A percentile compares a stretch with the other conserved stretches of the same genome.
Conservation (phyloP, 192 early-diverging fungal genomes). For the Dissophora ornata region DNA sequence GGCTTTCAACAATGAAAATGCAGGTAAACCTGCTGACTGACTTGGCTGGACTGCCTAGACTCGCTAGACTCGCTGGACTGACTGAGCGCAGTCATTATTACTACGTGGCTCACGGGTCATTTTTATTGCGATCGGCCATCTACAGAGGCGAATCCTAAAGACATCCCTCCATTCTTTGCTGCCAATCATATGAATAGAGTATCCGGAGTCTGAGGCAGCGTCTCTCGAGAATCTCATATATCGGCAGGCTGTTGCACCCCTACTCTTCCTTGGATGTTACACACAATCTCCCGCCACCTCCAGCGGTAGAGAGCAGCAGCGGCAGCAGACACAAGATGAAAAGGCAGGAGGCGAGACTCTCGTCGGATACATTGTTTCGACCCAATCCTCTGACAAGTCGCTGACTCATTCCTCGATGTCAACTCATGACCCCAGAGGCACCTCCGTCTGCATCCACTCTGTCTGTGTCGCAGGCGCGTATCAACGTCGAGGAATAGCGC, state of each 20-base stretch:
- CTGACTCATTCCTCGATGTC: conserved; percentile 76
- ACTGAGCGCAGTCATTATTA: not conserved
- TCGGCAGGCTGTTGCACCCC: conserved; percentile 51
- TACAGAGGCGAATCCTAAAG: too few species aligned
- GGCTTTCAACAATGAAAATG: conserved; percentile 12
- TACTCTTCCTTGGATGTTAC: conserved; percentile 57
- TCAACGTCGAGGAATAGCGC: conserved; percentile 70
- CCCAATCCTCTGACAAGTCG: conserved; percentile 51
- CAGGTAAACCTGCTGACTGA: conserved; percentile 4
- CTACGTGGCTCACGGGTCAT: too few species aligned
- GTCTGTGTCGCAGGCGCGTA: conserved; percentile 65
- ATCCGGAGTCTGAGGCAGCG: conserved; percentile 61
- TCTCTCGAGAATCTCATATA: conserved; percentile 52
- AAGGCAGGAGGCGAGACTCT: conserved; percentile 17
- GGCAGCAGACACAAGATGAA: not conserved
- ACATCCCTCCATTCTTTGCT: too few species aligned
- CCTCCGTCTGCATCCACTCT: conserved; percentile 75
- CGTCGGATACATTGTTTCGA: conserved; percentile 72
- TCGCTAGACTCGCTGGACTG: too few species aligned
- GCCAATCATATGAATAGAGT: conserved; percentile 38
- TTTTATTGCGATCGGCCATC: too few species aligned
- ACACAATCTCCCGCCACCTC: not conserved
- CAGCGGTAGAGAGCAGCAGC: not conserved
- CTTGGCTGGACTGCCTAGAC: too few species aligned
- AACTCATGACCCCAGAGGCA: conserved; percentile 67